Conservation (phyloP, 306 rosid species). For the Citrullus amarus region DNA sequence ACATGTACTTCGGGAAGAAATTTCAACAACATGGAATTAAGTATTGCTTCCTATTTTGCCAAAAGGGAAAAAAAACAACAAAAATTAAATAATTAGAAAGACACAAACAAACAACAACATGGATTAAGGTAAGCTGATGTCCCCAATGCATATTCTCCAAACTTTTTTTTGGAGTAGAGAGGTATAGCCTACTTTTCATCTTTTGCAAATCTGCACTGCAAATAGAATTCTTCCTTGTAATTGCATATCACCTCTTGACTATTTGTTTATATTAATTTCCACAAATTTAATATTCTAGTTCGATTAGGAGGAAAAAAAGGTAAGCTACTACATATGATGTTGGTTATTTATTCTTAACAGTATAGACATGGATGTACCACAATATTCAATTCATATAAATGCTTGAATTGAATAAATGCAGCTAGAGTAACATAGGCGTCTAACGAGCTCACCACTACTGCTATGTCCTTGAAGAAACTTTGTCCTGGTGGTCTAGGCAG, state of each 20-base stretch:
- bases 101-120: background rate
- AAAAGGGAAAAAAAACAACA: background rate
- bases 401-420: background rate
- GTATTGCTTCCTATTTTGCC: background rate
- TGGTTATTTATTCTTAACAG: background rate
- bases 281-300: background rate
- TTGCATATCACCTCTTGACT: background rate
- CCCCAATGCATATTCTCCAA: background rate
- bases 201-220: background rate
- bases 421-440: background rate
- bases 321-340: background rate
- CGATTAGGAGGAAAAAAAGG: background rate
- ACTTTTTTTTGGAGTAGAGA: background rate
- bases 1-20: background rate
- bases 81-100: too few relatives aligned
- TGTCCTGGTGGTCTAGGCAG: constrained; percentile 22
- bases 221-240: background rate
- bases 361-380: background rate
- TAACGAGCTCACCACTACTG: constrained; percentile 41
- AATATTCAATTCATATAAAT: background rate
- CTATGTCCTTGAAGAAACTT: constrained; percentile 21
- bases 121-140: background rate
- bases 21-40: background rate
- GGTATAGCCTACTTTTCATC: background rate
- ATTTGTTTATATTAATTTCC: background rate